Base-by-base conservation (phyloP, 352 stramenopile species). In the Globisporangium nunn region DNA sequence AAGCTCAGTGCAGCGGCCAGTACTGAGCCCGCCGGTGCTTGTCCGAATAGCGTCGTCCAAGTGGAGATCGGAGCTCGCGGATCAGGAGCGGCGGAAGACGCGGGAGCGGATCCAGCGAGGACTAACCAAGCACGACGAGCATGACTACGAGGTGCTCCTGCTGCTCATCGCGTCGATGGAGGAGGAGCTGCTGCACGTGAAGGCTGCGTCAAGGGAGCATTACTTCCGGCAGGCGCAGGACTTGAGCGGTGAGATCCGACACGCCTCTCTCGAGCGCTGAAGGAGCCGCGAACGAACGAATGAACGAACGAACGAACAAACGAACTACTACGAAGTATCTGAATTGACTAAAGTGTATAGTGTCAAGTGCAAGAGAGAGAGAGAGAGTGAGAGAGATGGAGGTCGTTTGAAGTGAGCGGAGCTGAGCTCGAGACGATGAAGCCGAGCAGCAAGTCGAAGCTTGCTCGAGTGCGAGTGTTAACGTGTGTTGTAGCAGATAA, bases 101-200 rank as follows among this genome's bases (percentile, higher is more conserved):
- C 72, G 78, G 31, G 72, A 81, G 58, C 73, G 80, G n/a, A 79
- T 93, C 48, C 76, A 80, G 57, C 73, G 74, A 2, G 74, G 68
- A n/a, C 52, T 93, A 33, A 61, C 77, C 18, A 59, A 63, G 37
- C 72, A 90, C 47, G 78, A 69, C 50, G 65, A 76, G 11, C 75
- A 70, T 39, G 72, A 88, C 62, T 88, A 83, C 49, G 77, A 90
- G n/a, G 64, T 71, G 47, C 73, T 93, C 28, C 56, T 89, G 55
- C 50, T 72, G 17, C 60, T 93, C 31, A 58, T 91, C 3, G 71
- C 78, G 11, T 72, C 83, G 10, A 74, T 93, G 67, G 83, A 93
- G 45, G 83, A 93, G 60, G 80, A 93, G 62, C 63, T 93, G 37
- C 61, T 93, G 56, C 78, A 93, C 61, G 74, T 88, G 51, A 82